Evolutionary conservation across 2,329 filamentous ascomycete genomes (phyloP), one percentile per base, ranked within the genome.

Genomic region (Tolypocladium capitatum): DNA sequence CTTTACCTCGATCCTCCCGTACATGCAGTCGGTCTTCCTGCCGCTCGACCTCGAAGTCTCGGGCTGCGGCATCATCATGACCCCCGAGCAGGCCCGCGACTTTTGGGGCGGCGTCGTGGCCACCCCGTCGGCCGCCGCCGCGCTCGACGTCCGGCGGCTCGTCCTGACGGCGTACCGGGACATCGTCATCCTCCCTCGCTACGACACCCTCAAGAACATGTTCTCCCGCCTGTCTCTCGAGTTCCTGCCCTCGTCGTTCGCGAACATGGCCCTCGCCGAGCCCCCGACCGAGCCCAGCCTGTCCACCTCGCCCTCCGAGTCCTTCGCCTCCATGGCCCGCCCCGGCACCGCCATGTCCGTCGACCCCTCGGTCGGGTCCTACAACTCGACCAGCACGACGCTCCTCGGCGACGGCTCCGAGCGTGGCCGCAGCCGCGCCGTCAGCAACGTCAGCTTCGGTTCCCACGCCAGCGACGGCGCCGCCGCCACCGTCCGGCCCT

Each of bases 11-110:
- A 86, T 97, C 34, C 68, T 97, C 5, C 92, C 92, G 0, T 97
- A 95, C 60, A 82, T 98, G 57, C 91, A 97, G 68, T 89, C 91
- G 1, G 90, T 96, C 1, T 96, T 98, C 60, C 70, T 98, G 2
- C 92, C 90, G 0, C 70, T 98, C 1, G 92, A 98, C 59, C 77
- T 95, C 11, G 92, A 98, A 62, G 94, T 98, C 61, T 83, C 87
- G 46, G 92, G 91, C 6, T 77, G 78, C 43, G 92, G 92, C 16
- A 73, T 80, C 0, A 76, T 97, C 48, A 83, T 97, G 76, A 82
- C 76, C 1, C 65, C 77, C 0, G 81, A 87, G 5, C 84, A 94
- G 64, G 85, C 90, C 5, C 80, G 82, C 36, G 91, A 97, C 50
- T 95, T 96, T 59, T 97, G 91, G 89, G 85, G 85, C 28, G 82